Conservation (phyloP, 495 filamentous ascomycete genomes). For the Tuber microsphaerosporum region DNA sequence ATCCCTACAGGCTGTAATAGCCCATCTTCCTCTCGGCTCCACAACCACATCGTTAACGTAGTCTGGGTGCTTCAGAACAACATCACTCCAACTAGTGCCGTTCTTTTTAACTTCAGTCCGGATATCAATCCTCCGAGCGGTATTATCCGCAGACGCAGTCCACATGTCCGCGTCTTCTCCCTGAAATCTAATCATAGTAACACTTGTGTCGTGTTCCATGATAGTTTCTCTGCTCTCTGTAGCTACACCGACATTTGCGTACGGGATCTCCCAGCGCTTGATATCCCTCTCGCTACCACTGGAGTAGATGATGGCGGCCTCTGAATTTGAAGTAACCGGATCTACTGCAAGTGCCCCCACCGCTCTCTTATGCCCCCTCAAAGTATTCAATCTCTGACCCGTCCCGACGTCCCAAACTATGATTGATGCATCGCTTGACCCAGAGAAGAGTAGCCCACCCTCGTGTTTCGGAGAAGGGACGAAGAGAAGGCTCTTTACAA, state of each 20-base stretch:
- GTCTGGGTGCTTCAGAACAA: constrained; percentile 70
- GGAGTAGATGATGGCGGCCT: constrained; percentile 59
- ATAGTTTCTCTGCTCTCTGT: constrained; percentile 52
- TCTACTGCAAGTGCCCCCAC: constrained; percentile 70
- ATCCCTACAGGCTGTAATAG: constrained; percentile 83
- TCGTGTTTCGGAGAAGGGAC: constrained; percentile 23
- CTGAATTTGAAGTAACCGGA: constrained; percentile 48
- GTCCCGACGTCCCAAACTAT: constrained; percentile 70
- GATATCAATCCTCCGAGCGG: constrained; percentile 47
- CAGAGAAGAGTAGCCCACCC: constrained; percentile 58
- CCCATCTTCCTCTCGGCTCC: constrained; percentile 64
- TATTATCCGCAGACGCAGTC: constrained; percentile 84
- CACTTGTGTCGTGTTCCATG: constrained; percentile 77
- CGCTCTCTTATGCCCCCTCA: constrained; percentile 73
- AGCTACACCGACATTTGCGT: constrained; percentile 26
- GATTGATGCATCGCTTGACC: constrained; percentile 77
- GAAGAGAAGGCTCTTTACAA: constrained; percentile 68
- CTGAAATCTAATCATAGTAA: constrained; percentile 69
- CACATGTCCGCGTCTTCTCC: constrained; percentile 66
- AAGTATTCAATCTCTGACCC: constrained; percentile 60
- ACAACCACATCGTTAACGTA: constrained; percentile 78
- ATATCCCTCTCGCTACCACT: constrained; percentile 81
- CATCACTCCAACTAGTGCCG: constrained; percentile 58
- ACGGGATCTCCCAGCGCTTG: constrained; percentile 53
- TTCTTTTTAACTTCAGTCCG: constrained; percentile 19